These are phyloP conservation scores for Alternaria atra DNA, from an alignment of 2,329 filamentous ascomycete species.

Conservation along the genomic window DNA sequence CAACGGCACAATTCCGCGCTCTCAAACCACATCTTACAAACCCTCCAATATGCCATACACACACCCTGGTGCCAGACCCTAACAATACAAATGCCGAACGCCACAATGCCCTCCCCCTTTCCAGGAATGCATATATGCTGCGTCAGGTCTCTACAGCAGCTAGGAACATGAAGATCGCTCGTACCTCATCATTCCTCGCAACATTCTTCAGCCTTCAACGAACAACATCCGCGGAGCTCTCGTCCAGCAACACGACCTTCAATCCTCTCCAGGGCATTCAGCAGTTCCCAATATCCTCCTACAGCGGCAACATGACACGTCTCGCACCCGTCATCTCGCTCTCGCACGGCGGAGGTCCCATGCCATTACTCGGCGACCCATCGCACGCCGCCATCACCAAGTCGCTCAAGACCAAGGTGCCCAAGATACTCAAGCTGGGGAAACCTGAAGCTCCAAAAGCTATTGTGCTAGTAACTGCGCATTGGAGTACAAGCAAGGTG, in stretches of 20 bases:
- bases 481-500: constrained; percentile 63
- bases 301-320: constrained; percentile 40
- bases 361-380: constrained; percentile 67
- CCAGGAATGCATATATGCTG: constrained; percentile 7
- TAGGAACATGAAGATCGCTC: constrained; percentile 28
- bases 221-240: constrained; percentile 15
- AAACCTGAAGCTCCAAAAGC: constrained; percentile 61
- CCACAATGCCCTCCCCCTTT: constrained; percentile 7
- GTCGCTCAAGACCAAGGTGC: constrained; percentile 64
- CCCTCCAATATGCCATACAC: constrained; percentile 9
- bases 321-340: constrained; percentile 52
- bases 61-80: neutral
- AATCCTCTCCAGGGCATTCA: constrained; percentile 39
- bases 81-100: constrained; percentile 16
- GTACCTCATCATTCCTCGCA: constrained; percentile 23
- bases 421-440: constrained; percentile 64
- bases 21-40: constrained; percentile 27
- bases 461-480: constrained; percentile 67
- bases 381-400: constrained; percentile 60
- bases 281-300: constrained; percentile 37
- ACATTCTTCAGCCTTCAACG: constrained; percentile 18
- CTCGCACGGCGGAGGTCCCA: constrained; percentile 59
- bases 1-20: constrained; percentile 36
- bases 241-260: constrained; percentile 28
- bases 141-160: neutral